Evolutionary conservation across 257 asterid species (phyloP).

Genomic region (Osmanthus fragrans): DNA sequence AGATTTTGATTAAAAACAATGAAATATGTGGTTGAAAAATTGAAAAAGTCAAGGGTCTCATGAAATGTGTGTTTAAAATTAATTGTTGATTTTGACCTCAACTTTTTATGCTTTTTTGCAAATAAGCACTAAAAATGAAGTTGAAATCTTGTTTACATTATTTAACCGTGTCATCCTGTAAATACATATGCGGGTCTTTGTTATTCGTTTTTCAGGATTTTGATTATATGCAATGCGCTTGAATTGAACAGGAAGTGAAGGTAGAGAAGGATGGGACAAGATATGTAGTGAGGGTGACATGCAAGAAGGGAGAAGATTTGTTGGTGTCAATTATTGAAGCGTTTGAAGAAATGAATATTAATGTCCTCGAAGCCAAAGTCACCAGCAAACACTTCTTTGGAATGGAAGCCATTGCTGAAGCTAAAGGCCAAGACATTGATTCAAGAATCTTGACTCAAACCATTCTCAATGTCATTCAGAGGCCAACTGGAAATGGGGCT

Average conservation of each 20-base stretch:
- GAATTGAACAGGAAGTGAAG: constrained; percentile 55
- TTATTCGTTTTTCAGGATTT: neutral
- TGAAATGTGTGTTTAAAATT: no score
- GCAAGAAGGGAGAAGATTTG: constrained; percentile 59
- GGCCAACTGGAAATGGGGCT: constrained; percentile 3
- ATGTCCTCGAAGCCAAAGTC: constrained; percentile 47
- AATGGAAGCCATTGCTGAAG: constrained; percentile 71
- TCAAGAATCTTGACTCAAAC: constrained; percentile 37
- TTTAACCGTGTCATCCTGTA: no score
- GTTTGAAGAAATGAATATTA: constrained; percentile 56
- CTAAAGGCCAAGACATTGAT: constrained; percentile 32
- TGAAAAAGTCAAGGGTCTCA: no score
- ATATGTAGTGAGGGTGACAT: constrained; percentile 45
- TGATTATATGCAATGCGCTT: neutral
- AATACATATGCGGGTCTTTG: neutral
- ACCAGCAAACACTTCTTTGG: constrained; percentile 49
- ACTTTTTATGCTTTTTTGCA: no score
- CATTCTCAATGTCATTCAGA: constrained; percentile 44
- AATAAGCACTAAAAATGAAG: no score
- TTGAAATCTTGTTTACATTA: no score
- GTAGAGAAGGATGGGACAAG: constrained; percentile 64
- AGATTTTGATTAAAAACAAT: no score
- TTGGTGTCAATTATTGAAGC: constrained; percentile 55
- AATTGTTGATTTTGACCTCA: no score
- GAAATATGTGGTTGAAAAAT: no score